Conservation (phyloP, 169 alveolate species). For the Plasmodium gallinaceum region DNA sequence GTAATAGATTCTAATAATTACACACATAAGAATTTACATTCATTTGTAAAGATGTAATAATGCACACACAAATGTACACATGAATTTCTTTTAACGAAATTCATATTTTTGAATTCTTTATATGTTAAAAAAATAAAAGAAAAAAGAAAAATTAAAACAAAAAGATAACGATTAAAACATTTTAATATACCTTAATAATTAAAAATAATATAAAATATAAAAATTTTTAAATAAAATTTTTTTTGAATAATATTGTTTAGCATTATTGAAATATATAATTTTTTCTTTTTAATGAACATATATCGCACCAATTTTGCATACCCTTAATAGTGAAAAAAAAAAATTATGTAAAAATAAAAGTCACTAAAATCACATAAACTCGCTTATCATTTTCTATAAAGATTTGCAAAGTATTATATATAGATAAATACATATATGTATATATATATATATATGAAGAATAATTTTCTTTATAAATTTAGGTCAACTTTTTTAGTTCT, state of each 20-base stretch:
- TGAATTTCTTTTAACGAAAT: background rate
- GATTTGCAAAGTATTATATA: background rate
- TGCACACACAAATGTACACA: slow-evolving; percentile 4
- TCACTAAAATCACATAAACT: background rate
- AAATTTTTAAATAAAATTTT: background rate
- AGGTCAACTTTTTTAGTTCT: slow-evolving; percentile 6
- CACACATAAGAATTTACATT: background rate
- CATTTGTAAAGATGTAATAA: slow-evolving; percentile 1
- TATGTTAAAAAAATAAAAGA: background rate
- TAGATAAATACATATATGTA: background rate
- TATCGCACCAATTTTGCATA: slow-evolving; percentile 53
- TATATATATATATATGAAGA: slow-evolving; percentile 1
- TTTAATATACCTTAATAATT: background rate
- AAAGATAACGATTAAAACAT: background rate
- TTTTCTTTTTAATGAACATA: background rate
- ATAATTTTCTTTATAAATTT: background rate
- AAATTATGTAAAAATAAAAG: background rate
- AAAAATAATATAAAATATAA: background rate
- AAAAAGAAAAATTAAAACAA: background rate
- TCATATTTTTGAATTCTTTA: background rate
- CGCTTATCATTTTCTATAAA: slow-evolving; percentile 4
- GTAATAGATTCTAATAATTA: slow-evolving; percentile 13
- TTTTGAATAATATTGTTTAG: background rate
- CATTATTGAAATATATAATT: background rate
- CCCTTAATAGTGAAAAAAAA: background rate